Conservation (phyloP, 352 stramenopile genomes). For the Pythium sp. region DNA sequence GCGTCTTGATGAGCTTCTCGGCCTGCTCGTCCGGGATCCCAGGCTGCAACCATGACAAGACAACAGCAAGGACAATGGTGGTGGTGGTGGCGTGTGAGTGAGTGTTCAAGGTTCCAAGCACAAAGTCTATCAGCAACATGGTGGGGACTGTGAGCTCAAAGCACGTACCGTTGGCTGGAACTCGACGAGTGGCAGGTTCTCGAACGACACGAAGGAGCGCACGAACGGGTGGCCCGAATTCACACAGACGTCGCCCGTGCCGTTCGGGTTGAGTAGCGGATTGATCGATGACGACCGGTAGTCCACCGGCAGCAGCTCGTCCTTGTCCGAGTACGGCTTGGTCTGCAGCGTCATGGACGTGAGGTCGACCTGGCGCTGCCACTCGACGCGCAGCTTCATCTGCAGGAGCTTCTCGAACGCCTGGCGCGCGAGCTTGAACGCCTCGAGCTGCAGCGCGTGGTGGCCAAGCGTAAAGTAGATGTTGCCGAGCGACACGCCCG, state of each 20-base stretch:
- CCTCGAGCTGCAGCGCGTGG: slow-evolving; percentile 86
- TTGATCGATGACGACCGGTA: slow-evolving; percentile 94
- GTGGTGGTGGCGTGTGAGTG: neutral
- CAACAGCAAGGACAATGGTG: slow-evolving; percentile 6
- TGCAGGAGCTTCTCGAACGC: slow-evolving; percentile 92
- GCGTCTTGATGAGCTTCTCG: slow-evolving; percentile 70
- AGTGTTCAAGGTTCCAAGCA: neutral
- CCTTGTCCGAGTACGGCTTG: slow-evolving; percentile 91
- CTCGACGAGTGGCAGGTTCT: slow-evolving; percentile 94
- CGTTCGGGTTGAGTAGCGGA: slow-evolving; percentile 88
- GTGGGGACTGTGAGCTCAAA: neutral
- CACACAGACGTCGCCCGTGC: slow-evolving; percentile 88
- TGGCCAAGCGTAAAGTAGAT: slow-evolving; percentile 95
- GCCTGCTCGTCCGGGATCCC: slow-evolving; percentile 83
- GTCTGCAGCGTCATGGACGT: slow-evolving; percentile 92
- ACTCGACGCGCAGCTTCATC: slow-evolving; percentile 84
- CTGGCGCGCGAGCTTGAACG: slow-evolving; percentile 91
- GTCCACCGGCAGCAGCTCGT: slow-evolving; percentile 93
- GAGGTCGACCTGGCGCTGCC: slow-evolving; percentile 88
- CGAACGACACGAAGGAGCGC: slow-evolving; percentile 94
- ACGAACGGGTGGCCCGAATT: slow-evolving; percentile 94
- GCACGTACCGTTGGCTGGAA: slow-evolving; percentile 77
- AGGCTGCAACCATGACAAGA: slow-evolving; percentile 25
- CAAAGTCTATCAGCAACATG: neutral
- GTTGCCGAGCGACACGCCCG: slow-evolving; percentile 87